Conservation (phyloP, 208 protist genomes). For the Crithidia sp. region DNA sequence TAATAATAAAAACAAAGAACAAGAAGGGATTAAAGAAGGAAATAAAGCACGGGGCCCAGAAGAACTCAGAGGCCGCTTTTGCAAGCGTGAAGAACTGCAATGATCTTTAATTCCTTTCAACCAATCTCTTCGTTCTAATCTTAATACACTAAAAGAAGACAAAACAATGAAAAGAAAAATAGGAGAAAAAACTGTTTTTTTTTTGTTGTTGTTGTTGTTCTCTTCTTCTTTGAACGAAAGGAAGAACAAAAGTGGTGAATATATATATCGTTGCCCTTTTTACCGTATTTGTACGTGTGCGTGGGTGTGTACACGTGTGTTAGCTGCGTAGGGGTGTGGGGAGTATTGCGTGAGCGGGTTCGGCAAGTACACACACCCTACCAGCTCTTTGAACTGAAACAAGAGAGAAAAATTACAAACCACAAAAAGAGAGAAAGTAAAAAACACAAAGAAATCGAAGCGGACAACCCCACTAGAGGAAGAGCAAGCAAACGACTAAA, state of each 20-base stretch:
- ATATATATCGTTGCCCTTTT: too few relatives aligned
- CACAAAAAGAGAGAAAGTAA: neutral
- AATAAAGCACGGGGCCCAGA: neutral
- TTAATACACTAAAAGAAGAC: too few relatives aligned
- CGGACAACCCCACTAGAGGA: too few relatives aligned
- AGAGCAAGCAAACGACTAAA: neutral
- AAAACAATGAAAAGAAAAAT: neutral
- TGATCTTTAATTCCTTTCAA: too few relatives aligned
- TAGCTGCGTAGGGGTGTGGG: too few relatives aligned
- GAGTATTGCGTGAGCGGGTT: too few relatives aligned
- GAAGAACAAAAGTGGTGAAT: neutral
- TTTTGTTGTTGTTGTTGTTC: neutral
- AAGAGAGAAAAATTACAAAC: neutral
- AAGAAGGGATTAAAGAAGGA: neutral
- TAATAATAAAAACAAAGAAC: too few relatives aligned
- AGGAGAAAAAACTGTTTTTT: neutral
- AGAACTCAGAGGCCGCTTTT: too few relatives aligned
- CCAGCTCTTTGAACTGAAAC: neutral
- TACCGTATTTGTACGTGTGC: too few relatives aligned
- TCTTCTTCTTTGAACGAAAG: neutral
- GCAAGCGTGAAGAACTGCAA: too few relatives aligned
- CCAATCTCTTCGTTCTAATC: too few relatives aligned
- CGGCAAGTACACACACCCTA: neutral
- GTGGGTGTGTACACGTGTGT: too few relatives aligned
- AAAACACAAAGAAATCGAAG: neutral